Percentiles rank a stretch among this genome's conserved stretches.
Conservation (phyloP, 345 rosid species). For the Conringia planisiliqua region DNA sequence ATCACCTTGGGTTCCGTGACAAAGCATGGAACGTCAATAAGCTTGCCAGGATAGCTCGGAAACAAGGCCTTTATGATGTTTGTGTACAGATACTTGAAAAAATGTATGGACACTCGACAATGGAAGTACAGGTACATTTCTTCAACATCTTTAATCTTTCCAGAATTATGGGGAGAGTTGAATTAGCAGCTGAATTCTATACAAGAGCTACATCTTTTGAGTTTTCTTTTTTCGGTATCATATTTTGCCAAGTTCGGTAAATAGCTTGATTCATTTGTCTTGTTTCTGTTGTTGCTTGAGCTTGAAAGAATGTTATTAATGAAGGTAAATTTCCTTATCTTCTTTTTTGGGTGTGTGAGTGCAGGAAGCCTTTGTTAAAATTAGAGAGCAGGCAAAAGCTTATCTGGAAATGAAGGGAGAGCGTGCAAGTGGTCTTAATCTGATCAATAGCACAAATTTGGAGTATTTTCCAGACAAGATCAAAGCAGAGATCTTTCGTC, state of each 20-base stretch:
- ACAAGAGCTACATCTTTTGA: background rate
- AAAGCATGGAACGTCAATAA: slow-evolving; percentile 99
- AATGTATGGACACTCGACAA: slow-evolving; percentile 97
- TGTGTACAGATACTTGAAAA: slow-evolving; percentile 89
- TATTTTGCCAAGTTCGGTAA: background rate
- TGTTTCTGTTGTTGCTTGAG: slow-evolving; percentile 2
- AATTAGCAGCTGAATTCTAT: background rate
- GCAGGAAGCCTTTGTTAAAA: slow-evolving; percentile 98
- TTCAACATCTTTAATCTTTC: background rate
- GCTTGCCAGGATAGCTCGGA: slow-evolving; percentile 94
- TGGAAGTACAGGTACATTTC: slow-evolving; percentile 93
- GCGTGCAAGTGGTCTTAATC: slow-evolving; percentile 79
- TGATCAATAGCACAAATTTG: slow-evolving; percentile 85
- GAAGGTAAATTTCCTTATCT: slow-evolving; percentile 1
- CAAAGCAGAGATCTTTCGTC: slow-evolving; percentile 85
- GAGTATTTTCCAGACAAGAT: slow-evolving; percentile 87
- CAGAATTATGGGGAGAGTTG: background rate
- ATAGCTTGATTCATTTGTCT: background rate
- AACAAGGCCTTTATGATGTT: slow-evolving; percentile 95
- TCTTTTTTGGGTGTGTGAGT: slow-evolving; percentile 27
- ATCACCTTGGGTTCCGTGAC: slow-evolving; percentile 97
- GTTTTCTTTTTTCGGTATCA: background rate
- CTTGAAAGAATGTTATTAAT: slow-evolving; percentile 5
- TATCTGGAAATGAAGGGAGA: slow-evolving; percentile 92
- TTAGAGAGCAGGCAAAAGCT: slow-evolving; percentile 97